Percentiles rank a stretch among this genome's conserved stretches.
These are phyloP conservation scores for Ogataea hybrid DNA, from an alignment of 1,139 yeast genomes.

Conservation along the genomic window DNA sequence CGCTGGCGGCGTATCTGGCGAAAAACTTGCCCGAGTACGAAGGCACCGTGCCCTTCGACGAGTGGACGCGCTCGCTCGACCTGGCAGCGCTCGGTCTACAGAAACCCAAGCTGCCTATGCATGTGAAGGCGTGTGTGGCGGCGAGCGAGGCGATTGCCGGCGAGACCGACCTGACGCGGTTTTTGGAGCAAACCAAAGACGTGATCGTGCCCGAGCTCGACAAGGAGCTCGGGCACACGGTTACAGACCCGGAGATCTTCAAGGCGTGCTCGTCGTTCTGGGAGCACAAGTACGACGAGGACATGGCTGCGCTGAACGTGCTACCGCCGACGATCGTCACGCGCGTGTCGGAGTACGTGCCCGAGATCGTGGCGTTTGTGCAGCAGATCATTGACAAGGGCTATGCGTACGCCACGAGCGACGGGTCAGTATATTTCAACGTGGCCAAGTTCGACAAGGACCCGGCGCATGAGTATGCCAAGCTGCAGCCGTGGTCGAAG, in stretches of 20 bases:
- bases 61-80: constrained; percentile 54
- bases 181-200: constrained; percentile 58
- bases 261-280: constrained; percentile 81
- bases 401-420: constrained; percentile 76
- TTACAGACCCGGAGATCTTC: constrained; percentile 83
- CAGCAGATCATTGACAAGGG: constrained; percentile 72
- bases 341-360: constrained; percentile 95
- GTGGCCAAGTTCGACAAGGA: constrained; percentile 74
- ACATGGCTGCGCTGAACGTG: constrained; percentile 83
- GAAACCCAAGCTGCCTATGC: constrained; percentile 86
- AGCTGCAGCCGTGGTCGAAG: constrained; percentile 97
- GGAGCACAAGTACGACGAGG: constrained; percentile 82
- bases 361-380: constrained; percentile 83
- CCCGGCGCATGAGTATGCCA: constrained; percentile 81
- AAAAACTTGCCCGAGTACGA: constrained; percentile 54
- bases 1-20: constrained; percentile 49
- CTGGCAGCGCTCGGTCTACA: constrained; percentile 46
- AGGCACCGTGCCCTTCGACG: constrained; percentile 38
- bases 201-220: constrained; percentile 76
- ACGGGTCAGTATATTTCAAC: constrained; percentile 95
- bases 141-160: constrained; percentile 48
- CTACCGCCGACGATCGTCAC: constrained; percentile 83
- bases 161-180: constrained; percentile 32
- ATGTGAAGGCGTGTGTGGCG: constrained; percentile 57
- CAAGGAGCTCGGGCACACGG: constrained; percentile 64